phyloP scores from a whole-genome alignment of 225 moss, liverwort and hornwort genomes.

The Bryum argenteum region DNA sequence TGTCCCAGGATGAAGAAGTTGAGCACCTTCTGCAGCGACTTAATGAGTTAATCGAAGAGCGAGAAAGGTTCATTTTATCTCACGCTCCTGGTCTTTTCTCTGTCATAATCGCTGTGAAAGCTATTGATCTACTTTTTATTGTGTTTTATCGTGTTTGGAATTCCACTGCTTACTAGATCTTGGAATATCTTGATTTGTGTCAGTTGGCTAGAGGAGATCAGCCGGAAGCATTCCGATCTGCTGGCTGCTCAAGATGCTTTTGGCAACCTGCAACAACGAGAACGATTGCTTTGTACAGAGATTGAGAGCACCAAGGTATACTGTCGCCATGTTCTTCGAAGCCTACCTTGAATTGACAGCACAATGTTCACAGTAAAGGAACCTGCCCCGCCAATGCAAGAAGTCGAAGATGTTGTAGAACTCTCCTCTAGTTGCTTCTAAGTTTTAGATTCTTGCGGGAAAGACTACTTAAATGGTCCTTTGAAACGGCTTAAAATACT shows the following conservation, averaged over 20 bases:
- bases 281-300: slow-evolving; percentile 36
- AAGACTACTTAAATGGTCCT: slow-evolving; percentile 3
- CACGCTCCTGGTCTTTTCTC: neutral
- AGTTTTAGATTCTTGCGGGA: neutral
- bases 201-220: slow-evolving; percentile 71
- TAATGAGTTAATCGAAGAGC: slow-evolving; percentile 74
- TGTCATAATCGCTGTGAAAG: neutral
- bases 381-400: slow-evolving; percentile 13
- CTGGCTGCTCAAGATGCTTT: slow-evolving; percentile 38
- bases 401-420: slow-evolving; percentile 8
- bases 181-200: slow-evolving; percentile 9
- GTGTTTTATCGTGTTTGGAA: slow-evolving; percentile 8
- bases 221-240: slow-evolving; percentile 43
- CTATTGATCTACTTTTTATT: neutral
- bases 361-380: neutral
- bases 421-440: slow-evolving; percentile 1
- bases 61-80: slow-evolving; percentile 47
- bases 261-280: slow-evolving; percentile 41
- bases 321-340: neutral
- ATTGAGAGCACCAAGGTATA: slow-evolving; percentile 54
- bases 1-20: slow-evolving; percentile 75
- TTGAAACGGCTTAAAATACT: neutral
- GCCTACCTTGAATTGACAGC: slow-evolving; percentile 1
- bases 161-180: slow-evolving; percentile 1
- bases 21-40: slow-evolving; percentile 61